Percentiles rank a stretch among this genome's conserved stretches.
These are phyloP conservation scores for Aspergillus brasiliensis DNA, from an alignment of 2,329 filamentous ascomycete species.

Conservation along the genomic window DNA sequence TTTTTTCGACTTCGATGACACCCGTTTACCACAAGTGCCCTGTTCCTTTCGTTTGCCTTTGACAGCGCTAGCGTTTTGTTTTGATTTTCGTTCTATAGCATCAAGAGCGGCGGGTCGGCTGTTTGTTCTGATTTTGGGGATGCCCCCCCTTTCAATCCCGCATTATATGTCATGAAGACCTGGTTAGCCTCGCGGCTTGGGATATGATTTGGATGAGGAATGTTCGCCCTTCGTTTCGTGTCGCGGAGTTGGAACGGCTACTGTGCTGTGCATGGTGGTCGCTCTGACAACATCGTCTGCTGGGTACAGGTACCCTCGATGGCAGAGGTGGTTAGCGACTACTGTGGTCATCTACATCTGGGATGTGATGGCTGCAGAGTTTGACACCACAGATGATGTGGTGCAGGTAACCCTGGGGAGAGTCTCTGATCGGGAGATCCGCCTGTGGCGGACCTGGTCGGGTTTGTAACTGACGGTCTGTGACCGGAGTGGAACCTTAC, in stretches of 20 bases:
- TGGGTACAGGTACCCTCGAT: slow-evolving; percentile 11
- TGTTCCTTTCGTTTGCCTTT: slow-evolving; percentile 10
- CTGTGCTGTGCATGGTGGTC: slow-evolving; percentile 4
- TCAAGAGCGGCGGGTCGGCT: slow-evolving; percentile 52
- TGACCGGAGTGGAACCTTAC: slow-evolving; percentile 30
- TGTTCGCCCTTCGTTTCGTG: slow-evolving; percentile 37
- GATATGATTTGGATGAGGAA: slow-evolving; percentile 48
- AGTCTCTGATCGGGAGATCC: slow-evolving; percentile 10
- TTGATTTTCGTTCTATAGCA: slow-evolving; percentile 41
- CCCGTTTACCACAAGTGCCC: slow-evolving; percentile 22
- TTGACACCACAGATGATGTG: slow-evolving; percentile 7
- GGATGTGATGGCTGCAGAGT: slow-evolving; percentile 32
- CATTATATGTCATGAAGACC: slow-evolving; percentile 52
- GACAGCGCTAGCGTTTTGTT: slow-evolving; percentile 39
- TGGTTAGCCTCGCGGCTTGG: slow-evolving; percentile 53
- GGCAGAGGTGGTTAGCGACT: slow-evolving; percentile 36
- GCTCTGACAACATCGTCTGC: not conserved
- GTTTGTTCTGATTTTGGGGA: slow-evolving; percentile 41
- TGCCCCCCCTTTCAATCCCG: slow-evolving; percentile 41
- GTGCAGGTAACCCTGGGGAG: not conserved
- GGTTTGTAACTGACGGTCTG: slow-evolving; percentile 35
- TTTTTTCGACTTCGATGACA: slow-evolving; percentile 34
- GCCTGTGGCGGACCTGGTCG: slow-evolving; percentile 36
- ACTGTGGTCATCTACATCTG: slow-evolving; percentile 33
- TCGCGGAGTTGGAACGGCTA: slow-evolving; percentile 18